Evolutionary conservation across 345 rosid species (phyloP).

Genomic region (Salix viminalis): DNA sequence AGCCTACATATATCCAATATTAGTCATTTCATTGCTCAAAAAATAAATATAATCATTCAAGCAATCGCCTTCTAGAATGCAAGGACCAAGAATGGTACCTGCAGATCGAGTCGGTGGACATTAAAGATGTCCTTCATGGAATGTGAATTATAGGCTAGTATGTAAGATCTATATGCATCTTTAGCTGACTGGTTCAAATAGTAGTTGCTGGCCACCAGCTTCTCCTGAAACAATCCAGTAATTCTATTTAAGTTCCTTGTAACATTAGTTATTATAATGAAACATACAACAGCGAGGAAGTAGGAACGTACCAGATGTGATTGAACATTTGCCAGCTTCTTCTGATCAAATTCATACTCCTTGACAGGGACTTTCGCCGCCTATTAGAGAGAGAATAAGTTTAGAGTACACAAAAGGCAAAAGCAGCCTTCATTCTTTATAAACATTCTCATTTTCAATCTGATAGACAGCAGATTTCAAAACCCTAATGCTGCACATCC

Average conservation of each 20-base stretch:
- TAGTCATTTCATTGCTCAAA: neutral
- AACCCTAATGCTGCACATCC: neutral
- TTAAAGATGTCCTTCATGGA: slow-evolving; percentile 88
- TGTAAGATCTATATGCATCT: slow-evolving; percentile 92
- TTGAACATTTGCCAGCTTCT: slow-evolving; percentile 75
- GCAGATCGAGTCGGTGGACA: slow-evolving; percentile 87
- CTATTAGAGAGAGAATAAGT: slow-evolving; percentile 26
- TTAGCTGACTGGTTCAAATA: slow-evolving; percentile 80
- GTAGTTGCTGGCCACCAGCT: slow-evolving; percentile 63
- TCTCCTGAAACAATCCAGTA: slow-evolving; percentile 57
- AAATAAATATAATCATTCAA: neutral
- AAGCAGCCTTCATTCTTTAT: neutral
- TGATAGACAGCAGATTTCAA: neutral
- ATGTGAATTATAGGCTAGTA: slow-evolving; percentile 91
- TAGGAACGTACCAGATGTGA: slow-evolving; percentile 66
- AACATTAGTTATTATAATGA: neutral
- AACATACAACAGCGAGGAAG: neutral
- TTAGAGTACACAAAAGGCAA: slow-evolving; percentile 1
- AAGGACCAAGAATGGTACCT: slow-evolving; percentile 39
- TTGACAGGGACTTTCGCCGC: slow-evolving; percentile 89
- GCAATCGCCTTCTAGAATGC: neutral
- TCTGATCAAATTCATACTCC: slow-evolving; percentile 80
- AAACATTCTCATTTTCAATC: neutral
- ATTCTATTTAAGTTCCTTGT: slow-evolving; percentile 1
- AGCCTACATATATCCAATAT: slow-evolving; percentile 49